Evolutionary conservation across 2,329 filamentous ascomycete species (phyloP), one percentile per base, ranked within the genome.

Genomic region (Sclerotinia minor): DNA sequence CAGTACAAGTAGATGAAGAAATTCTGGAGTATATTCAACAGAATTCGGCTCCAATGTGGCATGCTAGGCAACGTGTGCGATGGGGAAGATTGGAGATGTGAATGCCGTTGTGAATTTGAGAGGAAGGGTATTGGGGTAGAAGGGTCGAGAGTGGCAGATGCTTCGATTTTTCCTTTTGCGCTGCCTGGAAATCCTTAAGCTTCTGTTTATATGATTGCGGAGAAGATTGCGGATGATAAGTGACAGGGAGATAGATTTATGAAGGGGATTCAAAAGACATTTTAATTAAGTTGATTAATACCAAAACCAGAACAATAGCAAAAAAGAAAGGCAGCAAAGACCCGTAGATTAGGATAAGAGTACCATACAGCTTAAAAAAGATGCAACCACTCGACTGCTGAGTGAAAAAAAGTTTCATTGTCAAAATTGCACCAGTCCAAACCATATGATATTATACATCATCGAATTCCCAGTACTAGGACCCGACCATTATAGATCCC

Each of bases 141-240:
- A 3, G 44, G 60, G 7, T n/a, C 50, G 11, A 47, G 66, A 32
- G 61, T 68, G 21, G 61, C 54, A 9, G 67, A 68, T 65, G 35
- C 53, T 44, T 67, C 55, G 15, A 54, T 60, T 17, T 44, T 67
- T 29, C 68, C 68, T 6, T 68, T 68, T 67, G 54, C 53, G 29
- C 15, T 61, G 32, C 67, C 67, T 1, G 64, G 65, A 21, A 64
- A 69, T 67, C 57, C 63, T 15, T 35, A 49, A 32, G 67, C 54
- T 24, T 47, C 53, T 45, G 64, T 68, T 29, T 68, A 67, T 44
- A 68, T 68, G 67, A 45, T 68, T 57, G 67, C 57, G 0, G 67
- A 68, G 50, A 67, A 68, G 19, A 63, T 67, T 50, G 64, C 47
- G 19, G 49, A 68, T 49, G 54, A 67, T 26, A 55, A 45, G 47